These are phyloP conservation scores for Parathielavia appendiculata DNA, from an alignment of 495 filamentous ascomycete species.

Conservation along the genomic window DNA sequence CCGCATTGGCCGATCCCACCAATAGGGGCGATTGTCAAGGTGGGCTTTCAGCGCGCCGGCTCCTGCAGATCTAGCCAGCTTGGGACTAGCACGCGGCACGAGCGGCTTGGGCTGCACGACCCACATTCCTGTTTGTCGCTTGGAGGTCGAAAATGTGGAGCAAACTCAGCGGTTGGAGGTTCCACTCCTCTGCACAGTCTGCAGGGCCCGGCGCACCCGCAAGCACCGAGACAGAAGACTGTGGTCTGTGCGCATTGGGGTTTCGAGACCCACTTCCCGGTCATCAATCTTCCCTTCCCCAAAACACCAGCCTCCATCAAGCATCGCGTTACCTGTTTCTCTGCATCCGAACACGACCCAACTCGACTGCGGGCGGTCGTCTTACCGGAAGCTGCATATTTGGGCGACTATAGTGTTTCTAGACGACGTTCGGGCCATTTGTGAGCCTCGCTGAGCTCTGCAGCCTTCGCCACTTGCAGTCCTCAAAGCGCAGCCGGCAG, in stretches of 20 bases:
- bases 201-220: neutral
- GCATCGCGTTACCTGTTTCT: conserved; percentile 10
- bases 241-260: conserved; percentile 2
- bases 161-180: no score
- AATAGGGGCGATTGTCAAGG: conserved; percentile 1
- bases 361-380: neutral
- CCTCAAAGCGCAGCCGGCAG: neutral
- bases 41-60: no score
- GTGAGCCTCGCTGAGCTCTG: neutral
- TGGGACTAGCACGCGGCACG: conserved; percentile 10
- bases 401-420: neutral
- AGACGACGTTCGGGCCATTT: neutral
- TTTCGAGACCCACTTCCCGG: conserved; percentile 32
- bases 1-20: conserved; percentile 3
- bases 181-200: no score
- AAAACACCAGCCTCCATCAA: conserved; percentile 23
- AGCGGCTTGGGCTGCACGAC: no score
- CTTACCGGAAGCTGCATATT: neutral
- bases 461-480: neutral
- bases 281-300: conserved; percentile 33
- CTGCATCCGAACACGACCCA: conserved; percentile 2
- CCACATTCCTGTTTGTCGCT: no score
- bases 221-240: no score
- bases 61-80: neutral
- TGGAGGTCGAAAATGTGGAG: no score